phyloP scores from a whole-genome alignment of 1,139 yeast species.

The Candida pseudoviswanathii region DNA sequence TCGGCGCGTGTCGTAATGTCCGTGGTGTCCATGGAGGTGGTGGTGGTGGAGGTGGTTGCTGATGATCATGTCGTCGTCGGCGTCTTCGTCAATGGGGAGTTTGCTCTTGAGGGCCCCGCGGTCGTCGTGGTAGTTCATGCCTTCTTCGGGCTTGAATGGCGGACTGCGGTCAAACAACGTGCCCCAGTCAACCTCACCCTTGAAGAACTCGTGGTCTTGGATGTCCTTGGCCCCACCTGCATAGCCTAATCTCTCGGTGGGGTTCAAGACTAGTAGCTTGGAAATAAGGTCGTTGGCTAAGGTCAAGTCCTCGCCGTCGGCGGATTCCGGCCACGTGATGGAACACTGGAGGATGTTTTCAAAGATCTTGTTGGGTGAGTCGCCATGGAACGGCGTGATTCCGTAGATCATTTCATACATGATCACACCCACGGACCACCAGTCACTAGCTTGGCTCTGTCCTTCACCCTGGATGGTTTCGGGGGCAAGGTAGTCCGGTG shows the following conservation, averaged over 20 bases:
- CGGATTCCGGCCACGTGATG: slow-evolving; percentile 82
- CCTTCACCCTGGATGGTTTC: slow-evolving; percentile 88
- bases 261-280: slow-evolving; percentile 63
- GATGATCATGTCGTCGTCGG: slow-evolving; percentile 20
- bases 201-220: slow-evolving; percentile 74
- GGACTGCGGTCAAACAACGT: slow-evolving; percentile 73
- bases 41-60: neutral
- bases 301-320: slow-evolving; percentile 26
- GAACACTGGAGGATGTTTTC: slow-evolving; percentile 71
- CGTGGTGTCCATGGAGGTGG: too few species aligned
- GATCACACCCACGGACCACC: slow-evolving; percentile 99
- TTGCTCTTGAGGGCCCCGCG: slow-evolving; percentile 80
- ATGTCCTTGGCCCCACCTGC: slow-evolving; percentile 85
- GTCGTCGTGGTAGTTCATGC: slow-evolving; percentile 83
- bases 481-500: slow-evolving; percentile 97
- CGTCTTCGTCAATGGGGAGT: slow-evolving; percentile 54
- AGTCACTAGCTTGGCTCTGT: slow-evolving; percentile 87
- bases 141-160: slow-evolving; percentile 90
- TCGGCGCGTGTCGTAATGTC: neutral
- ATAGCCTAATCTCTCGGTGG: slow-evolving; percentile 68
- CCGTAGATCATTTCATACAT: slow-evolving; percentile 91
- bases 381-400: slow-evolving; percentile 91
- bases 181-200: slow-evolving; percentile 68
- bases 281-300: slow-evolving; percentile 66
- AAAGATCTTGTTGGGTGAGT: slow-evolving; percentile 79